phyloP scores from a whole-genome alignment of 2,329 filamentous ascomycete species.

The Neofusicoccum cordaticola region DNA sequence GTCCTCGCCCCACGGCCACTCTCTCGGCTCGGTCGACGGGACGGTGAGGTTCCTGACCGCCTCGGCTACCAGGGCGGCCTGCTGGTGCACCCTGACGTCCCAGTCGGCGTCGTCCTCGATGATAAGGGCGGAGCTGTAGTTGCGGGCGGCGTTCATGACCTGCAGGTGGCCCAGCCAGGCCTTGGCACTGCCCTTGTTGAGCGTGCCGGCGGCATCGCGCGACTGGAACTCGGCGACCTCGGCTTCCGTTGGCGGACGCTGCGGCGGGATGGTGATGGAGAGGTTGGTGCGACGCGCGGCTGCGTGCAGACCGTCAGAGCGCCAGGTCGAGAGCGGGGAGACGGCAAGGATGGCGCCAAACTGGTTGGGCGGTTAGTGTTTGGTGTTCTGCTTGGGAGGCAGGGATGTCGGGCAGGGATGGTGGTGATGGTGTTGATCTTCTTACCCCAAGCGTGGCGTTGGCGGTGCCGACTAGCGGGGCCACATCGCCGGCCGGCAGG shows the following conservation, averaged over 20 bases:
- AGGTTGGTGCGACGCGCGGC: conserved; percentile 18
- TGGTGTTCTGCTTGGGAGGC: not conserved
- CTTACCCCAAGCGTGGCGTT: conserved; percentile 18
- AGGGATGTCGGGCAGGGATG: not conserved
- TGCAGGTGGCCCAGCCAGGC: conserved; percentile 21
- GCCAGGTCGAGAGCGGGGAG: conserved; percentile 14
- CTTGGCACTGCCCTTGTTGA: conserved; percentile 8
- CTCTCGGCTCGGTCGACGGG: not conserved
- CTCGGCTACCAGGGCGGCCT: not conserved
- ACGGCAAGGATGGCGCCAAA: conserved; percentile 19
- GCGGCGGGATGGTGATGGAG: conserved; percentile 16
- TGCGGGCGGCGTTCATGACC: conserved; percentile 1
- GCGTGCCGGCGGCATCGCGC: not conserved
- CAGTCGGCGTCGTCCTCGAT: conserved; percentile 20
- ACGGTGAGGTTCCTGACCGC: conserved; percentile 8
- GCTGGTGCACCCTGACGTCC: conserved; percentile 15
- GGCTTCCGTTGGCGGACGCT: not conserved
- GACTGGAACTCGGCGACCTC: not conserved
- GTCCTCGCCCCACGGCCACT: conserved; percentile 15
- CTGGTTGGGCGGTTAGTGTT: not conserved
- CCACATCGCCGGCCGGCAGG: not conserved
- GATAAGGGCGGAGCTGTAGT: conserved; percentile 16
- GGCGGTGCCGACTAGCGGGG: conserved; percentile 7
- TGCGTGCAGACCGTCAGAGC: conserved; percentile 16
- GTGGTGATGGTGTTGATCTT: not conserved